phyloP scores from a whole-genome alignment of 129 eudicot species.

The Mikania micrantha region DNA sequence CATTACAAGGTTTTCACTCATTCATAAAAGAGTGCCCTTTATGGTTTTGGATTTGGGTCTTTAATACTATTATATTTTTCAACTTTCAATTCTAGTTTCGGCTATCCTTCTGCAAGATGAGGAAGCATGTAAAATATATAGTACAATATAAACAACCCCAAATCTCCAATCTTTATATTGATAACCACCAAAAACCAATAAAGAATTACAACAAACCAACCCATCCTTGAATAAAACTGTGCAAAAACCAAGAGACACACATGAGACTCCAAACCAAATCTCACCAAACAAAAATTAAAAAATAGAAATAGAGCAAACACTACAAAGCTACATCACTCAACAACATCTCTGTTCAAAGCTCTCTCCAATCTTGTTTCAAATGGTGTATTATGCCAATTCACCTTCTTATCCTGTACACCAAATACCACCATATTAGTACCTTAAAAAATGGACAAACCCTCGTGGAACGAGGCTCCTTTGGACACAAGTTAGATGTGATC shows the following conservation, averaged over 20 bases:
- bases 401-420: slow-evolving; percentile 74
- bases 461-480: background rate
- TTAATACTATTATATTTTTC: too few relatives aligned
- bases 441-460: background rate
- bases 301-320: slow-evolving; percentile 1
- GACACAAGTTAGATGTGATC: background rate
- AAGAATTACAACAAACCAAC: slow-evolving; percentile 31
- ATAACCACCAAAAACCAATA: slow-evolving; percentile 27
- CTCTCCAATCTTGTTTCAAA: slow-evolving; percentile 83
- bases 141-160: background rate
- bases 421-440: slow-evolving; percentile 1
- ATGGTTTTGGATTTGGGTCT: too few relatives aligned
- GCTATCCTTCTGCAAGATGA: background rate
- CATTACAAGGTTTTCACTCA: too few relatives aligned
- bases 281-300: background rate
- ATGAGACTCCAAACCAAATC: background rate
- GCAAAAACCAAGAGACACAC: background rate
- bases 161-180: slow-evolving; percentile 20
- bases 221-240: slow-evolving; percentile 1
- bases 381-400: slow-evolving; percentile 77
- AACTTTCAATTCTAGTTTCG: background rate
- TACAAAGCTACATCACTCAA: slow-evolving; percentile 30
- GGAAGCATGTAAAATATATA: background rate
- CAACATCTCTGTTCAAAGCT: slow-evolving; percentile 52
- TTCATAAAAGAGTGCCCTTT: too few relatives aligned